phyloP scores from a whole-genome alignment of 2,329 filamentous ascomycete species.

The Colletotrichum ledebouriae region DNA sequence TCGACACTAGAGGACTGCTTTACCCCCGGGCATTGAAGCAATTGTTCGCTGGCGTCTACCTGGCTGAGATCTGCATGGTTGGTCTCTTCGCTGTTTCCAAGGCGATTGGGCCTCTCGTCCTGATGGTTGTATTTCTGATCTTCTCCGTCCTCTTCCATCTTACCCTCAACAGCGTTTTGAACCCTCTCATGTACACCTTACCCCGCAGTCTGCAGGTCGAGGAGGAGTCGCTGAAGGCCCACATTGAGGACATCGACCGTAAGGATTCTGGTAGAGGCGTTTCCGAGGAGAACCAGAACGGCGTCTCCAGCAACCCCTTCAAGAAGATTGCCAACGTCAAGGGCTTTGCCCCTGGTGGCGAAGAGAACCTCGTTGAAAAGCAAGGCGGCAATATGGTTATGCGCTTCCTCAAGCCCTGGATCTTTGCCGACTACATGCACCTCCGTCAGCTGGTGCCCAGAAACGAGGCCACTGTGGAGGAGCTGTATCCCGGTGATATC shows the following conservation, averaged over 20 bases:
- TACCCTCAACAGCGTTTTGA: conserved; percentile 76
- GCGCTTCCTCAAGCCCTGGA: conserved; percentile 83
- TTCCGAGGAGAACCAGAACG: conserved; percentile 38
- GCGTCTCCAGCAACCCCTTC: conserved; percentile 41
- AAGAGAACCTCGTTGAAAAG: conserved; percentile 47
- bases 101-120: conserved; percentile 76
- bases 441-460: conserved; percentile 78
- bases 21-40: conserved; percentile 93
- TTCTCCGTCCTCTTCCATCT: conserved; percentile 84
- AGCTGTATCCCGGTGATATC: conserved; percentile 71
- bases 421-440: conserved; percentile 78
- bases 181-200: conserved; percentile 78
- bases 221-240: conserved; percentile 51
- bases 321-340: conserved; percentile 43
- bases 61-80: conserved; percentile 83
- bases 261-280: conserved; percentile 42
- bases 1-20: conserved; percentile 90
- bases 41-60: conserved; percentile 83
- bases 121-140: conserved; percentile 82
- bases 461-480: conserved; percentile 59
- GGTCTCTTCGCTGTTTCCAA: conserved; percentile 82
- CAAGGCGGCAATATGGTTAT: conserved; percentile 71
- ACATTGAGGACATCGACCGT: conserved; percentile 38
- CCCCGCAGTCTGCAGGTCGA: conserved; percentile 71
- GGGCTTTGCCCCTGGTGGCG: conserved; percentile 37